phyloP scores from a whole-genome alignment of 2,329 filamentous ascomycete species.

The Fusarium veterinarium region DNA sequence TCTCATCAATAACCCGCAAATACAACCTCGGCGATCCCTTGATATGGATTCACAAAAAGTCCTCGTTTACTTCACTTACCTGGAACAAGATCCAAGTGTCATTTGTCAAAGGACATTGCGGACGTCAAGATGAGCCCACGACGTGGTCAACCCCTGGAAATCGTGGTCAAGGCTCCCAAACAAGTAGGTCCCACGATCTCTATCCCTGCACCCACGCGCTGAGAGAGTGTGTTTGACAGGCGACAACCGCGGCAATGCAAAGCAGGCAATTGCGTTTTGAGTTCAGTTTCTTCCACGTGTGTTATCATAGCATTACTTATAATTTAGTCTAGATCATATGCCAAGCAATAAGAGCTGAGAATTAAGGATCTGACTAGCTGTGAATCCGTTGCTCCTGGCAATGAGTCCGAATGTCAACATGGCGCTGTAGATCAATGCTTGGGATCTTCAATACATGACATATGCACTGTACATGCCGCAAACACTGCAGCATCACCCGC shows the following conservation, averaged over 20 bases:
- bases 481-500: slow-evolving; percentile 22
- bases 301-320: background rate
- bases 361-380: background rate
- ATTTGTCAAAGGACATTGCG: slow-evolving; percentile 29
- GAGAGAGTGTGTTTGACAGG: slow-evolving; percentile 12
- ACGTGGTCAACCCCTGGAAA: slow-evolving; percentile 31
- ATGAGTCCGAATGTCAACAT: slow-evolving; percentile 11
- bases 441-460: slow-evolving; percentile 21
- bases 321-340: background rate
- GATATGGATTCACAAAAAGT: slow-evolving; percentile 5
- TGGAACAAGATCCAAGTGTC: slow-evolving; percentile 4
- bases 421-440: slow-evolving; percentile 26
- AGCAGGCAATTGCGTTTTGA: background rate
- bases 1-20: background rate
- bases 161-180: slow-evolving; percentile 24
- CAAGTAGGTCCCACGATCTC: slow-evolving; percentile 28
- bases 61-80: background rate
- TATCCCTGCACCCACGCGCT: slow-evolving; percentile 39
- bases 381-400: slow-evolving; percentile 25
- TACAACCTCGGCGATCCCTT: background rate
- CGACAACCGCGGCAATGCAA: slow-evolving; percentile 16
- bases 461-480: background rate
- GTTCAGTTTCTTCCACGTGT: background rate
- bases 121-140: slow-evolving; percentile 42
- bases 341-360: background rate